These are phyloP conservation scores for Blastobotrys chiropterorum DNA, from an alignment of 805 yeast species.

Conservation along the genomic window DNA sequence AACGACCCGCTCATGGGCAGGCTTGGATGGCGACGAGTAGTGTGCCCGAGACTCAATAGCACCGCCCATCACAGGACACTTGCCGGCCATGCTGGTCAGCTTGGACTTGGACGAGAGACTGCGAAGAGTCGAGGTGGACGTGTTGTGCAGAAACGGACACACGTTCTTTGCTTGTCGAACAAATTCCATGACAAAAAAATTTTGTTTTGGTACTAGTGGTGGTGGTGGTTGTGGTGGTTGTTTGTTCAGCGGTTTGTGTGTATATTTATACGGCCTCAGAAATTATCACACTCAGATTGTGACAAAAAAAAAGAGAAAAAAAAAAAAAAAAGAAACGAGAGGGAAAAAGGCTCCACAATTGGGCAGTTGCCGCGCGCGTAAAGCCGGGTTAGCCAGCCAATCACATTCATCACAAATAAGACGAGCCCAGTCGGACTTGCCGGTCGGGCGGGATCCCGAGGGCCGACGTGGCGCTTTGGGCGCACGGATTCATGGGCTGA, in stretches of 20 bases:
- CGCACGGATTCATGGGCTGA: neutral
- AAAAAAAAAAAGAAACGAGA: too few relatives aligned
- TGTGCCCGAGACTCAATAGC: constrained; percentile 43
- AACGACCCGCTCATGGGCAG: constrained; percentile 42
- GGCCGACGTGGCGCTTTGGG: too few relatives aligned
- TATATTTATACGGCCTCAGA: neutral
- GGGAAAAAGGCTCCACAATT: too few relatives aligned
- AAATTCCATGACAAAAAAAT: constrained; percentile 58
- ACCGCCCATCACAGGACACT: constrained; percentile 88
- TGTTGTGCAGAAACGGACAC: constrained; percentile 73
- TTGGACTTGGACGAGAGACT: constrained; percentile 39
- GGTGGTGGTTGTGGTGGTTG: too few relatives aligned
- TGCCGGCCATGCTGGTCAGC: constrained; percentile 54
- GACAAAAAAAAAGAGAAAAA: neutral
- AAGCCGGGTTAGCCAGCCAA: neutral
- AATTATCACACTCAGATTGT: neutral
- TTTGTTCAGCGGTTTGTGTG: too few relatives aligned
- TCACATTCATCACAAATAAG: neutral
- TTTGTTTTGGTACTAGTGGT: neutral
- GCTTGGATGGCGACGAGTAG: constrained; percentile 23
- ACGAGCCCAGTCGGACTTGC: neutral
- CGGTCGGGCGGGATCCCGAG: neutral
- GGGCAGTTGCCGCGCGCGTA: neutral
- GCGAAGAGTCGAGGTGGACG: constrained; percentile 55
- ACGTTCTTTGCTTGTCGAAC: constrained; percentile 69